Base-by-base conservation (phyloP, 257 asterid species). In the Ilex asprella region DNA sequence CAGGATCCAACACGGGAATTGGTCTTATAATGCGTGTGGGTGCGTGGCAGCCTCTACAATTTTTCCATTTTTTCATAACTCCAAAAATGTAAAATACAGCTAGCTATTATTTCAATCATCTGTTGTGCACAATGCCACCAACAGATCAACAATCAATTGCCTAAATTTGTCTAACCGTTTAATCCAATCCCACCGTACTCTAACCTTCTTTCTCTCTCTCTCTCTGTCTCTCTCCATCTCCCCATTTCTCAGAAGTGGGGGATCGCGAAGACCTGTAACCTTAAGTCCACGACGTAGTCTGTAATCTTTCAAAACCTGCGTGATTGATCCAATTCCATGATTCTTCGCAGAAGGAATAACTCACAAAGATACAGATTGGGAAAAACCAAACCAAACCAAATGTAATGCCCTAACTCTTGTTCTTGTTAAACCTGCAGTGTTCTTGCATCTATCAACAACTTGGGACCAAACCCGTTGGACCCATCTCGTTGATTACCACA, bases 161-260 rank as follows among this genome's bases (percentile, higher is more conserved):
- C 68, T 66, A 75, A 52, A 32, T 10, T 63, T 50, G 21, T 66
- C 58, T 64, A 67, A 73, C 84, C 81, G 79, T 76, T 67, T 54
- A 62, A 67, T 75, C 77, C 75, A 75, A 68, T 64, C 72, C 58
- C 53, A 35, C 62, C 16, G 14, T 16, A 67, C 55, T 77, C 58
- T 61, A 66, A 56, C 67, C 41, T 57, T 12, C 13, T 55, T 55
- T 15, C 58, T 13, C 16, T 55, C 68, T 58, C 52, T 60, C 21
- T 63, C 73, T 70, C 69, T 72, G 67, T 70, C 68, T 64, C 39
- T 35, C 41, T 35, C 72, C 76, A 62, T 71, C 66, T 69, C 41
- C 8, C 72, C 76, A 62, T 71, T 65, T 69, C 52, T 59, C 73
- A 68, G 79, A 78, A 63, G 63, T 68, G 78, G 80, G 80, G 75